Percentiles rank a stretch among this genome's conserved stretches.
These are phyloP conservation scores for Eremothecium coryli DNA, from an alignment of 1,139 yeast species.

Conservation along the genomic window DNA sequence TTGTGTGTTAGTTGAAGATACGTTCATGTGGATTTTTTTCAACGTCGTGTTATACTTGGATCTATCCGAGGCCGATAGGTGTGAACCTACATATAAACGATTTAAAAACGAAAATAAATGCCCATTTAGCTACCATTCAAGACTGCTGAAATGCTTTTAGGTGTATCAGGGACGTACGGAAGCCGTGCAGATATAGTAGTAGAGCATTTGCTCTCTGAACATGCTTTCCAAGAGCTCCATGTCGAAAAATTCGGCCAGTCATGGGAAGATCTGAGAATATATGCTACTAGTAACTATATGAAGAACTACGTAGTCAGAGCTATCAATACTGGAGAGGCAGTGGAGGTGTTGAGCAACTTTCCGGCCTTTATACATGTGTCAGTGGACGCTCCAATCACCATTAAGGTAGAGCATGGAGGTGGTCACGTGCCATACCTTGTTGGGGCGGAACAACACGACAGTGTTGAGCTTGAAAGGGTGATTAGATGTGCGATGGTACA, in stretches of 20 bases:
- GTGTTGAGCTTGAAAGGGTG: slow-evolving; percentile 4
- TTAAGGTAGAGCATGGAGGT: slow-evolving; percentile 38
- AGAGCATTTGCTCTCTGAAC: slow-evolving; percentile 14
- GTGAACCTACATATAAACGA: no score
- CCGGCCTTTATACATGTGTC: slow-evolving; percentile 82
- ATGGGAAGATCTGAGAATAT: slow-evolving; percentile 44
- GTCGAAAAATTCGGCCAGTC: slow-evolving; percentile 29
- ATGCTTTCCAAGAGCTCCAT: slow-evolving; percentile 22
- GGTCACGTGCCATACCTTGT: slow-evolving; percentile 12
- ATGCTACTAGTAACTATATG: slow-evolving; percentile 65
- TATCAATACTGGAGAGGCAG: slow-evolving; percentile 36
- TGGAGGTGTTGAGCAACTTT: slow-evolving; percentile 50
- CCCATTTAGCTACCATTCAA: no score
- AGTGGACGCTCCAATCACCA: slow-evolving; percentile 61
- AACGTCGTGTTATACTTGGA: no score
- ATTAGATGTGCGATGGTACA: slow-evolving; percentile 1
- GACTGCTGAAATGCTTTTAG: slow-evolving; percentile 23
- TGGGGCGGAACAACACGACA: slow-evolving; percentile 7
- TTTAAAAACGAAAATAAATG: no score
- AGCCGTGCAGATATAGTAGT: slow-evolving; percentile 21
- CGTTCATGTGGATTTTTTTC: not conserved
- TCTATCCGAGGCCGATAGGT: no score
- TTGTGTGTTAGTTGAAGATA: no score
- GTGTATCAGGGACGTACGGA: slow-evolving; percentile 24
- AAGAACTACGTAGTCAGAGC: slow-evolving; percentile 52